These are phyloP conservation scores for Penicillium sp. DNA, from an alignment of 2,329 filamentous ascomycete genomes.

Conservation along the genomic window DNA sequence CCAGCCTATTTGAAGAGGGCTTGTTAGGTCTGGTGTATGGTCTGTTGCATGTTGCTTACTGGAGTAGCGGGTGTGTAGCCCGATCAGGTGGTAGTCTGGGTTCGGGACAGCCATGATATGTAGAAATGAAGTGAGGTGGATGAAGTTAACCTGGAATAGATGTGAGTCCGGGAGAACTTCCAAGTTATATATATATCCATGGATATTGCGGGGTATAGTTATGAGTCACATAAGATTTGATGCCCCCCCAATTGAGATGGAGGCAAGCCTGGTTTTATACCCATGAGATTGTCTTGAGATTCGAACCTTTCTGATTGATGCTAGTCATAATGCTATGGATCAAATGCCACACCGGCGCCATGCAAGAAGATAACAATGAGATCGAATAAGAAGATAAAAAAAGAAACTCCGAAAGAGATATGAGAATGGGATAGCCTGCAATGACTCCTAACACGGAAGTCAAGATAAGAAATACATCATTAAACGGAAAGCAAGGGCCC, in stretches of 20 bases:
- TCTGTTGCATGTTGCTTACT: slow-evolving; percentile 16
- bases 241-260: neutral
- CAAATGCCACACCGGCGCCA: slow-evolving; percentile 1
- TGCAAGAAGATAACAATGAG: neutral
- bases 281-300: too few species aligned
- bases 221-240: neutral
- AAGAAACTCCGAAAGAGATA: neutral
- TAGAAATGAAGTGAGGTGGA: neutral
- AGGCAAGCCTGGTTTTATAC: neutral
- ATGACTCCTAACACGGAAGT: neutral
- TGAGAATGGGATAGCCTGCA: neutral
- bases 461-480: neutral
- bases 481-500: neutral
- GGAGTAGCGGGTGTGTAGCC: slow-evolving; percentile 28
- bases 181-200: neutral
- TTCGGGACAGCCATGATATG: neutral
- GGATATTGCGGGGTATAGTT: neutral
- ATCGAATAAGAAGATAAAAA: neutral
- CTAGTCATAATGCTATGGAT: slow-evolving; percentile 2
- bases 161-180: neutral
- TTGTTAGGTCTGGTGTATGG: neutral
- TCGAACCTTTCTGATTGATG: neutral
- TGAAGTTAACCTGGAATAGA: neutral
- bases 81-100: slow-evolving; percentile 26
- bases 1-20: slow-evolving; percentile 23